A percentile compares a stretch with the other conserved stretches of the same genome.
phyloP scores from a whole-genome alignment of 441 rosid species.

The Bruguiera hainesii region DNA sequence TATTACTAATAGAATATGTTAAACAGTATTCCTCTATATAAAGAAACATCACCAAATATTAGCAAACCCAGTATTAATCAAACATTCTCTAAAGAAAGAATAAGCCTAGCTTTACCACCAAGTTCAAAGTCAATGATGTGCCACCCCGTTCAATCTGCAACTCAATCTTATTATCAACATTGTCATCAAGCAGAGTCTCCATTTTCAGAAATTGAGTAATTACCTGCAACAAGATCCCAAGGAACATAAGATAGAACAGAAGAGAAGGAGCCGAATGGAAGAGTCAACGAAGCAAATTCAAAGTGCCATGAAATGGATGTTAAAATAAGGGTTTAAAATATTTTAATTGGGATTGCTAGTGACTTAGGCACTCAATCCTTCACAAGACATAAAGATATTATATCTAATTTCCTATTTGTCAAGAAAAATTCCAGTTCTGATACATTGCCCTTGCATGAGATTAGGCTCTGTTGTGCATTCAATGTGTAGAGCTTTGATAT shows the following conservation, averaged over 20 bases:
- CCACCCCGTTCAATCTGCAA: constrained; percentile 94
- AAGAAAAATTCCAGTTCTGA: too few species aligned
- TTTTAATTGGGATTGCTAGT: not conserved
- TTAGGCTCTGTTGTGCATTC: too few species aligned
- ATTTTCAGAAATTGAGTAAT: constrained; percentile 79
- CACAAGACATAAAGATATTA: too few species aligned
- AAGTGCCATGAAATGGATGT: not conserved
- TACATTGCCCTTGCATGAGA: too few species aligned
- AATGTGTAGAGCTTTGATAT: too few species aligned
- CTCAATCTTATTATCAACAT: constrained; percentile 59
- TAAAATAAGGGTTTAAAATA: not conserved
- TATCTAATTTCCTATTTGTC: too few species aligned
- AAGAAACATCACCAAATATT: too few species aligned
- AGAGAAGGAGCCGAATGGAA: too few species aligned
- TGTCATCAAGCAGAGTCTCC: constrained; percentile 84
- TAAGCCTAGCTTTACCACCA: constrained; percentile 67
- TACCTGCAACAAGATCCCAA: constrained; percentile 45
- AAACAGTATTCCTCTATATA: too few species aligned
- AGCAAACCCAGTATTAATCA: too few species aligned
- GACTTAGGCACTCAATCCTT: not conserved
- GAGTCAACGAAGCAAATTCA: not conserved
- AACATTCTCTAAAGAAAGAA: not conserved
- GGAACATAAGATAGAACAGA: not conserved
- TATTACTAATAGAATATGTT: too few species aligned
- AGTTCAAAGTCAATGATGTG: constrained; percentile 49